Conservation (phyloP, 2,329 filamentous ascomycete species). For the Helotiales sp. region DNA sequence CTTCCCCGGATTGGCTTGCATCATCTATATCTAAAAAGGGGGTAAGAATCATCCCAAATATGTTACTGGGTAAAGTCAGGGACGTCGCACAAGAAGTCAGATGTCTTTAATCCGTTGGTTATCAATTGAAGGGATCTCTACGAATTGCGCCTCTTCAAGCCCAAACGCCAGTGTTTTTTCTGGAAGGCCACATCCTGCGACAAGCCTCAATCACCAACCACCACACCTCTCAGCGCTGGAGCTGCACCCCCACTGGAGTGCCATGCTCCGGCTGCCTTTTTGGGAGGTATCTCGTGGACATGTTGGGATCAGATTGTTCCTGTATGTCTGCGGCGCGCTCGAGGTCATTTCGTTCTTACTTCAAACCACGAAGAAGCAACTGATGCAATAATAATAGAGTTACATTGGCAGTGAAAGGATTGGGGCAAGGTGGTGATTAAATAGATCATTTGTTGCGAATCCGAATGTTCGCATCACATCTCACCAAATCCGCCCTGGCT, state of each 20-base stretch:
- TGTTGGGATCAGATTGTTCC: constrained; percentile 2
- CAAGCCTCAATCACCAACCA: constrained; percentile 3
- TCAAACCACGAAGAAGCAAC: constrained; percentile 12
- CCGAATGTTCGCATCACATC: background rate
- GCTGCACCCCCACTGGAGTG: constrained; percentile 13
- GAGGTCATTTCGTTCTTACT: constrained; percentile 10
- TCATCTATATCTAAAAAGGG: background rate
- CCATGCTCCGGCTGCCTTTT: constrained; percentile 6
- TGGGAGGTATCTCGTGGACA: constrained; percentile 10
- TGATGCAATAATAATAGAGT: background rate
- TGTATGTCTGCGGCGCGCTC: constrained; percentile 11
- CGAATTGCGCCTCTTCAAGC: constrained; percentile 3
- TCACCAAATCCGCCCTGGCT: constrained; percentile 1
- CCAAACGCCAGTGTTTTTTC: constrained; percentile 8
- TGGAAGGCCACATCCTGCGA: constrained; percentile 13
- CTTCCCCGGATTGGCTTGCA: constrained; percentile 16
- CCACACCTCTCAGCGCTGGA: background rate
- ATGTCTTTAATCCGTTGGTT: constrained; percentile 20
- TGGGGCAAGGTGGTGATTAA: background rate
- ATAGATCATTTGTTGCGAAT: background rate
- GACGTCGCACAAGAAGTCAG: constrained; percentile 20
- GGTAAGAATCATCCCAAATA: constrained; percentile 10
- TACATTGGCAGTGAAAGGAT: background rate
- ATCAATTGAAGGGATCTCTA: constrained; percentile 8
- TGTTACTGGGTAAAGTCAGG: constrained; percentile 3